Percentiles rank a stretch among this genome's conserved stretches.
Evolutionary conservation across 2,329 filamentous ascomycete genomes (phyloP).

Genomic region (Fusarium haematococcum): DNA sequence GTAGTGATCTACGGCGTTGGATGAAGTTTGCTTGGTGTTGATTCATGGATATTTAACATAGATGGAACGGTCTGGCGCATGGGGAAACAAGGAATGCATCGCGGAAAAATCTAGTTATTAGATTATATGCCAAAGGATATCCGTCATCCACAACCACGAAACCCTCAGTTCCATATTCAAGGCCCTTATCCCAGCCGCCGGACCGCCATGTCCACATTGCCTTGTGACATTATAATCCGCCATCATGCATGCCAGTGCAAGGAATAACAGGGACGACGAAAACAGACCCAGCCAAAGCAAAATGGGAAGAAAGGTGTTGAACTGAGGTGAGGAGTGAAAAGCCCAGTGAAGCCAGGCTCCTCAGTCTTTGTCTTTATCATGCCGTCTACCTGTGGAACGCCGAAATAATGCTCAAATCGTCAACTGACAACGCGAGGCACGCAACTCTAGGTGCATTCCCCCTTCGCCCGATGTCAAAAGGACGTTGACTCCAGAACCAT

Average conservation of each 20-base stretch:
- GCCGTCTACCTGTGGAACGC: conserved; percentile 44
- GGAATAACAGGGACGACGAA: conserved; percentile 11
- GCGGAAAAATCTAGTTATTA: conserved; percentile 22
- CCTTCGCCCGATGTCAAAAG: conserved; percentile 13
- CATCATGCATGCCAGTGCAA: conserved; percentile 23
- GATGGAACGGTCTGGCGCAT: conserved; percentile 7
- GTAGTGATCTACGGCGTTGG: conserved; percentile 13
- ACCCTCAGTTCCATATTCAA: conserved; percentile 21
- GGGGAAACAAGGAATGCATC: neutral
- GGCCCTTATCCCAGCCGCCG: conserved; percentile 15
- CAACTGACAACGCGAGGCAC: conserved; percentile 24
- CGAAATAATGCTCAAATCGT: conserved; percentile 41
- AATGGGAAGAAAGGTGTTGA: neutral
- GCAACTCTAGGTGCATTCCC: conserved; percentile 7
- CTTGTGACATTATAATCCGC: conserved; percentile 26
- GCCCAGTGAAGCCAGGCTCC: conserved; percentile 10
- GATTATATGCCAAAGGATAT: conserved; percentile 32
- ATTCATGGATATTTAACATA: neutral
- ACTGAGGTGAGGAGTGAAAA: conserved; percentile 8
- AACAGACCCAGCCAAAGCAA: conserved; percentile 22
- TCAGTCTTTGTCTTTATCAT: conserved; percentile 20
- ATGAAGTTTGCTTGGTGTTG: neutral
- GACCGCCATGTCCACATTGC: conserved; percentile 15
- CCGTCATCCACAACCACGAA: conserved; percentile 14
- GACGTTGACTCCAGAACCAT: conserved; percentile 40